Conservation (phyloP, 2,329 filamentous ascomycete genomes). For the Lasiodiplodia theobromae region DNA sequence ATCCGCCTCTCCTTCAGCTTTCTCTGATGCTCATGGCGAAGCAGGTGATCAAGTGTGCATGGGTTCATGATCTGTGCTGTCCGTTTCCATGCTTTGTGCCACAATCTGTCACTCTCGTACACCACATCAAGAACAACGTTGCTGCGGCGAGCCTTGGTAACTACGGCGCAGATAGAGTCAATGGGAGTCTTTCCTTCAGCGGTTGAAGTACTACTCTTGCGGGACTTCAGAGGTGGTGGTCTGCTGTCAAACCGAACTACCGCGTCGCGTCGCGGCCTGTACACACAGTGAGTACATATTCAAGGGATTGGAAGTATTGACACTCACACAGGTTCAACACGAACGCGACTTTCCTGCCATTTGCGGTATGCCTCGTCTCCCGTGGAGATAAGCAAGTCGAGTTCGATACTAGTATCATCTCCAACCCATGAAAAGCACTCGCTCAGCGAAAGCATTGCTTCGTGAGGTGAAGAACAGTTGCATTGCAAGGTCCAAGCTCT, state of each 20-base stretch:
- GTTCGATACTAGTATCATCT: not conserved
- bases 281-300: not conserved
- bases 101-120: not conserved
- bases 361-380: not conserved
- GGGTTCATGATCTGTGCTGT: not conserved
- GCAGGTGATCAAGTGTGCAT: constrained; percentile 16
- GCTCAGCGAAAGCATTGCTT: not conserved
- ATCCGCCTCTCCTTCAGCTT: constrained; percentile 22
- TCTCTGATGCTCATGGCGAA: constrained; percentile 2
- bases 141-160: not conserved
- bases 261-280: not conserved
- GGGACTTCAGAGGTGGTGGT: not conserved
- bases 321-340: not conserved
- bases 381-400: not conserved
- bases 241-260: not conserved
- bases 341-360: not conserved
- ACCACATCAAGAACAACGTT: not conserved
- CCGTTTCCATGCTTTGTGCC: not conserved
- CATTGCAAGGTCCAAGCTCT: not conserved
- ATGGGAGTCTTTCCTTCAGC: not conserved
- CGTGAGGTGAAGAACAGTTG: not conserved
- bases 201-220: not conserved
- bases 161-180: not conserved
- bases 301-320: no score
- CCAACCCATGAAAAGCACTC: not conserved